These are phyloP conservation scores for Kazachstania bromeliacearum DNA, from an alignment of 805 yeast genomes.

Conservation along the genomic window DNA sequence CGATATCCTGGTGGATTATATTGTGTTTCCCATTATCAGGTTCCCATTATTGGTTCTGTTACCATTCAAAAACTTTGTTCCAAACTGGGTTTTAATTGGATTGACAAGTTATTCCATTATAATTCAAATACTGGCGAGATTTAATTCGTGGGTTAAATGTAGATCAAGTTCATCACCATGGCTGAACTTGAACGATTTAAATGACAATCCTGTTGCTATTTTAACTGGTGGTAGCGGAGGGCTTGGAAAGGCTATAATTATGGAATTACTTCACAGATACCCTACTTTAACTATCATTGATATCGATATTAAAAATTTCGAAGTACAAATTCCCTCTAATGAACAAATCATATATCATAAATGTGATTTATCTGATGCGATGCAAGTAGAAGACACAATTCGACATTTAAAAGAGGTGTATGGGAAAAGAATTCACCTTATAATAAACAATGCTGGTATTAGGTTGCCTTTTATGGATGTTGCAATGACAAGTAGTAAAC, in stretches of 20 bases:
- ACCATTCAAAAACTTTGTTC: slow-evolving; percentile 7
- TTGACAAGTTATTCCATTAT: slow-evolving; percentile 7
- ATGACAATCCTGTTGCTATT: slow-evolving; percentile 5
- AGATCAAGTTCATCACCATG: slow-evolving; percentile 8
- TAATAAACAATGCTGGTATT: slow-evolving; percentile 81
- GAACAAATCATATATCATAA: slow-evolving; percentile 36
- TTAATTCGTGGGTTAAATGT: slow-evolving; percentile 7
- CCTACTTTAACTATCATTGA: slow-evolving; percentile 23
- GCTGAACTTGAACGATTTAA: slow-evolving; percentile 4
- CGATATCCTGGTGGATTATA: not conserved
- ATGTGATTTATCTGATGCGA: slow-evolving; percentile 59
- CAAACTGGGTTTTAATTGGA: not conserved
- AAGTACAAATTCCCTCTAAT: not conserved
- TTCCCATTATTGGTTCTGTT: slow-evolving; percentile 13
- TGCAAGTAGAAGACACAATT: slow-evolving; percentile 34
- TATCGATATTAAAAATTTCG: slow-evolving; percentile 11
- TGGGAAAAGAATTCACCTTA: slow-evolving; percentile 46
- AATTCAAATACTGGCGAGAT: slow-evolving; percentile 3
- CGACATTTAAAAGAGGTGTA: slow-evolving; percentile 33
- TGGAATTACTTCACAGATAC: slow-evolving; percentile 11
- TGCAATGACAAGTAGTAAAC: slow-evolving; percentile 30
- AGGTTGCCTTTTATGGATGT: slow-evolving; percentile 44
- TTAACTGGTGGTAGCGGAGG: slow-evolving; percentile 36
- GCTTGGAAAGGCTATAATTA: slow-evolving; percentile 26
- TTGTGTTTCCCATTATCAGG: slow-evolving; percentile 13